A percentile compares a stretch with the other conserved stretches of the same genome.
phyloP scores from a whole-genome alignment of 495 filamentous ascomycete genomes.

The Lentithecium fluviatile region DNA sequence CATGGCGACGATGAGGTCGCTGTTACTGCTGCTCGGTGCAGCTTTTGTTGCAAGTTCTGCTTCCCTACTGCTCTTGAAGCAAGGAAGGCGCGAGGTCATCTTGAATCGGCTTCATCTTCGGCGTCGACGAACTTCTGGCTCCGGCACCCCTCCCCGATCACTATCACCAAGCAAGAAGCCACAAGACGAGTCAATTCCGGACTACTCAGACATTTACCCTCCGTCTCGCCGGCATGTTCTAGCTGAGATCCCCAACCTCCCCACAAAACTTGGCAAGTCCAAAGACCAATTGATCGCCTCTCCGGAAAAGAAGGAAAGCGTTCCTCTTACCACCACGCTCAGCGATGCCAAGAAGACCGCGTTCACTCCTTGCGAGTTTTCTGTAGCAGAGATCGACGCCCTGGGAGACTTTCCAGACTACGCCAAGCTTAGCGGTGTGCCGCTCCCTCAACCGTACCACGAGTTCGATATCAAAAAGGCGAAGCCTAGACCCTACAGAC shows the following conservation, averaged over 20 bases:
- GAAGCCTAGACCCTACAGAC: constrained; percentile 53
- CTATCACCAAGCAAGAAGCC: constrained; percentile 49
- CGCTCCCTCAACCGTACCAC: constrained; percentile 68
- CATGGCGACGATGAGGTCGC: constrained; percentile 2
- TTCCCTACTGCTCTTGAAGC: constrained; percentile 21
- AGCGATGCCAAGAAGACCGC: constrained; percentile 36
- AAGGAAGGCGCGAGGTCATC: constrained; percentile 32
- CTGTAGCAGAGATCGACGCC: constrained; percentile 66
- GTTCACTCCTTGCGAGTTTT: constrained; percentile 61
- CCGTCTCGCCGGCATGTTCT: constrained; percentile 56
- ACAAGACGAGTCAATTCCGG: constrained; percentile 27
- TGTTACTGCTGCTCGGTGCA: constrained; percentile 32
- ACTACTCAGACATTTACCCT: constrained; percentile 54
- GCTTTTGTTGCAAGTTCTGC: constrained; percentile 21
- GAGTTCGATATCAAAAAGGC: constrained; percentile 49
- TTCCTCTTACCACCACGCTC: constrained; percentile 32
- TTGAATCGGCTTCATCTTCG: constrained; percentile 35
- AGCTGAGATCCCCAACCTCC: constrained; percentile 34
- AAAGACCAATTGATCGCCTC: constrained; percentile 21
- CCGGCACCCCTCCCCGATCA: constrained; percentile 58
- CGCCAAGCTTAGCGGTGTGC: constrained; percentile 72
- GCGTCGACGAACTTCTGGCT: constrained; percentile 30
- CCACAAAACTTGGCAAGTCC: constrained; percentile 32
- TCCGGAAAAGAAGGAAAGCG: constrained; percentile 26
- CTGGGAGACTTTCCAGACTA: constrained; percentile 86